phyloP scores from a whole-genome alignment of 768 basidiomycete species.

The Suillus alpinus region DNA sequence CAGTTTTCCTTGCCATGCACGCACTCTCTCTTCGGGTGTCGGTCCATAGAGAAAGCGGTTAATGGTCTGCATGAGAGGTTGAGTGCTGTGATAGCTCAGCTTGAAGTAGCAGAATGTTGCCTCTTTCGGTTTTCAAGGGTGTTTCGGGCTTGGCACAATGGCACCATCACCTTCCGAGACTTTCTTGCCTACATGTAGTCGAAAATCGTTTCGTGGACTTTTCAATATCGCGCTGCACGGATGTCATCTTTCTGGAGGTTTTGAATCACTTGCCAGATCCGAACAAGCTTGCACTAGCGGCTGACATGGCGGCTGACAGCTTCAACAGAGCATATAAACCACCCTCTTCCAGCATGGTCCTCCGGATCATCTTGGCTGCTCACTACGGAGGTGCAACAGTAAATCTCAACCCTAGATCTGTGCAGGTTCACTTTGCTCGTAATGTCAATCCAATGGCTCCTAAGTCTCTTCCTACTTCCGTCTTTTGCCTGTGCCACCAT shows the following conservation, averaged over 20 bases:
- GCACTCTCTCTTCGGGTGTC: conserved; percentile 90
- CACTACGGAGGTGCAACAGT: background rate
- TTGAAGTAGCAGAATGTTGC: background rate
- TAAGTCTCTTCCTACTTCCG: conserved; percentile 7
- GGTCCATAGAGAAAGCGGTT: conserved; percentile 96
- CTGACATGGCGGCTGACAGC: conserved; percentile 8
- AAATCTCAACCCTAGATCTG: background rate
- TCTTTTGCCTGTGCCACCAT: conserved; percentile 18
- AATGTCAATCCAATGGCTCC: conserved; percentile 8
- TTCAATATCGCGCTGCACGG: background rate
- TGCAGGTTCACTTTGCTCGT: background rate
- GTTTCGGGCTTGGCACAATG: background rate
- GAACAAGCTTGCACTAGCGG: background rate
- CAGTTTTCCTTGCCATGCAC: conserved; percentile 87
- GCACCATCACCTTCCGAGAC: background rate
- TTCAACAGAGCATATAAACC: background rate
- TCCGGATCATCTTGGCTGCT: background rate
- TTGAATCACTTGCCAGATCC: background rate
- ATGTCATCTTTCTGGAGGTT: background rate
- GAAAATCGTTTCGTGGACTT: background rate
- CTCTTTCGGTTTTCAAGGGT: conserved; percentile 1
- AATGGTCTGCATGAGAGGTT: conserved; percentile 69
- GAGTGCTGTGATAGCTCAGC: background rate
- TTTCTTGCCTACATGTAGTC: background rate
- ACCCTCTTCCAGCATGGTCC: background rate